Evolutionary conservation across 176 grass and related monocot species (phyloP).

Genomic region (Rhynchospora tenuis): DNA sequence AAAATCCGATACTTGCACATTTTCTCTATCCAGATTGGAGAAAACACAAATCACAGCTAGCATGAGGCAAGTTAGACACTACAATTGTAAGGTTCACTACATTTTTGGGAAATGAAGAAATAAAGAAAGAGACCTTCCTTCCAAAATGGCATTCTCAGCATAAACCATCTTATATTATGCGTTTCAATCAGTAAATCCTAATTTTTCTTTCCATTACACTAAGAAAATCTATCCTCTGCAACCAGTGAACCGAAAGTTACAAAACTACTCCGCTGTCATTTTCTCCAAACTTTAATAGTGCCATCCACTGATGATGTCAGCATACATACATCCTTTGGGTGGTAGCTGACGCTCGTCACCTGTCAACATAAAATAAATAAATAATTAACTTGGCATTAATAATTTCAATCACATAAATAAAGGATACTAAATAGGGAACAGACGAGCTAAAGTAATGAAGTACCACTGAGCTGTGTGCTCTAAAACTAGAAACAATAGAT

Average conservation of each 20-base stretch:
- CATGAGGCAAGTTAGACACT: background rate
- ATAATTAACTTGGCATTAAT: background rate
- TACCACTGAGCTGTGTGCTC: conserved; percentile 95
- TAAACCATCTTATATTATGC: background rate
- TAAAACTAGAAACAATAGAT: conserved; percentile 66
- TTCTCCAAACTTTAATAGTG: conserved; percentile 69
- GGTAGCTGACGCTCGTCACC: conserved; percentile 89
- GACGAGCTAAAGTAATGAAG: background rate
- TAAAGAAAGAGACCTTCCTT: too few relatives aligned
- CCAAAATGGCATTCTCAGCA: background rate
- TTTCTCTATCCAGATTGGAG: background rate
- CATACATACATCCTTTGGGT: conserved; percentile 80
- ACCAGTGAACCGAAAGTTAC: background rate
- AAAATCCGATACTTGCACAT: background rate
- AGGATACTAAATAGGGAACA: background rate
- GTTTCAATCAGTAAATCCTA: background rate
- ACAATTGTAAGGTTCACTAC: background rate
- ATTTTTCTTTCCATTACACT: background rate
- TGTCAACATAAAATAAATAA: conserved; percentile 21
- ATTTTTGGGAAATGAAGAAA: background rate
- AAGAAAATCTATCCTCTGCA: background rate
- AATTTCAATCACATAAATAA: background rate
- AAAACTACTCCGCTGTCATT: background rate
- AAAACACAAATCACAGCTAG: background rate
- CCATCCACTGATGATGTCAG: conserved; percentile 89